These are phyloP conservation scores for Ramularia endophylla DNA, from an alignment of 2,329 filamentous ascomycete species.

Conservation along the genomic window DNA sequence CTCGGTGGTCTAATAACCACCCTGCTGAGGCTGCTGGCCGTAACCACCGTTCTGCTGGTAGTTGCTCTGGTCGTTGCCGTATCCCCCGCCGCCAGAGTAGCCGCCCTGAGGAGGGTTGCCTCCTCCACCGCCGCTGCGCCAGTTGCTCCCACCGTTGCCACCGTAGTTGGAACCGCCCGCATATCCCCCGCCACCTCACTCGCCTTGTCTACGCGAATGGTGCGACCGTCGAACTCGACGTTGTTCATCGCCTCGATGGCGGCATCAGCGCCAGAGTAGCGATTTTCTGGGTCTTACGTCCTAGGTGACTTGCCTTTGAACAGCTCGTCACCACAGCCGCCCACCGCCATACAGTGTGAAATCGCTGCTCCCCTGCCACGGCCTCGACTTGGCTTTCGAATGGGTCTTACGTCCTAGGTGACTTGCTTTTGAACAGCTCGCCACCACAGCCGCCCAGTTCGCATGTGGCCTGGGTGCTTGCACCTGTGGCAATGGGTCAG, in stretches of 20 bases:
- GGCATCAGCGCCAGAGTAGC: conserved; percentile 67
- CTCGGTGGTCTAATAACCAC: conserved; percentile 12
- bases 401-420: too few species aligned
- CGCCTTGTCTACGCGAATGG: conserved; percentile 92
- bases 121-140: conserved; percentile 18
- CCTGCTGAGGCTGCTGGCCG: conserved; percentile 3
- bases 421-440: too few species aligned
- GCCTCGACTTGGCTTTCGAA: too few species aligned
- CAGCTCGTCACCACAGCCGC: conserved; percentile 92
- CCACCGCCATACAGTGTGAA: conserved; percentile 97
- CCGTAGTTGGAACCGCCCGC: conserved; percentile 18
- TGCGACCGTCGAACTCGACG: conserved; percentile 90
- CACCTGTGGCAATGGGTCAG: too few species aligned
- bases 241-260: conserved; percentile 81
- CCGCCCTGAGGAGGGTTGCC: conserved; percentile 19
- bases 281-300: too few species aligned
- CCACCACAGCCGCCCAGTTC: too few species aligned
- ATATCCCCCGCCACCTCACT: conserved; percentile 51
- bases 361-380: too few species aligned
- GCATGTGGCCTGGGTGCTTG: too few species aligned
- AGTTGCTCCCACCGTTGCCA: conserved; percentile 14
- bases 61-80: conserved; percentile 17
- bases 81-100: conserved; percentile 14
- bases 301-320: conserved; percentile 82
- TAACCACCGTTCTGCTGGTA: conserved; percentile 25